These are phyloP conservation scores for Blumeria hordei DNA, from an alignment of 2,329 filamentous ascomycete genomes.

Conservation along the genomic window DNA sequence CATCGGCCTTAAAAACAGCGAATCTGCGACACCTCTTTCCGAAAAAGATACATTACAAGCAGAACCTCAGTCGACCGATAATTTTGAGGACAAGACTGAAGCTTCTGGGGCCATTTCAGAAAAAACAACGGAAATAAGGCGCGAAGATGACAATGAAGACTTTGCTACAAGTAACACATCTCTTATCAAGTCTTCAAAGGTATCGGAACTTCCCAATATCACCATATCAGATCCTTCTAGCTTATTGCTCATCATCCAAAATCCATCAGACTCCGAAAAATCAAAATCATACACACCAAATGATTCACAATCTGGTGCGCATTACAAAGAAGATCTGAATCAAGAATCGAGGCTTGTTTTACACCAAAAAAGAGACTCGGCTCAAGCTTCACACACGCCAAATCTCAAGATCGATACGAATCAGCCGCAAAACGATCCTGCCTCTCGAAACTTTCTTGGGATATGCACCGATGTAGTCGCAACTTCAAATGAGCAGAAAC, in stretches of 20 bases:
- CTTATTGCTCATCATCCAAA: background rate
- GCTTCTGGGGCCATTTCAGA: background rate
- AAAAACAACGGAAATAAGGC: background rate
- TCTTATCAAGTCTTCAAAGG: background rate
- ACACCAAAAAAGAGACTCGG: background rate
- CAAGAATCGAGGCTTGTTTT: background rate
- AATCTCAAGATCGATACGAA: background rate
- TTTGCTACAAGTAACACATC: background rate
- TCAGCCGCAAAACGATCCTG: background rate
- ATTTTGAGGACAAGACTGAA: conserved; percentile 1
- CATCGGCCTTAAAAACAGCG: conserved; percentile 5
- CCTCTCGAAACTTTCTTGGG: background rate
- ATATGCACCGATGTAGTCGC: conserved; percentile 5
- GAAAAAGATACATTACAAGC: conserved; percentile 12
- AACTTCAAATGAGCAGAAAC: conserved; percentile 10
- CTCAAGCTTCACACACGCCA: background rate
- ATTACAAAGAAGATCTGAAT: background rate
- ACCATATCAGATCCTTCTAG: background rate
- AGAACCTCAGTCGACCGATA: conserved; percentile 4
- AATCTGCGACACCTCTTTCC: conserved; percentile 4
- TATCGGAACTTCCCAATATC: background rate
- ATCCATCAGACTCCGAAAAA: background rate
- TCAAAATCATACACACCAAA: background rate
- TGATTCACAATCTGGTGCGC: background rate
- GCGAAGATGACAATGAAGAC: no score